phyloP scores from a whole-genome alignment of 306 rosid species.

The Cicer chorassanicum region DNA sequence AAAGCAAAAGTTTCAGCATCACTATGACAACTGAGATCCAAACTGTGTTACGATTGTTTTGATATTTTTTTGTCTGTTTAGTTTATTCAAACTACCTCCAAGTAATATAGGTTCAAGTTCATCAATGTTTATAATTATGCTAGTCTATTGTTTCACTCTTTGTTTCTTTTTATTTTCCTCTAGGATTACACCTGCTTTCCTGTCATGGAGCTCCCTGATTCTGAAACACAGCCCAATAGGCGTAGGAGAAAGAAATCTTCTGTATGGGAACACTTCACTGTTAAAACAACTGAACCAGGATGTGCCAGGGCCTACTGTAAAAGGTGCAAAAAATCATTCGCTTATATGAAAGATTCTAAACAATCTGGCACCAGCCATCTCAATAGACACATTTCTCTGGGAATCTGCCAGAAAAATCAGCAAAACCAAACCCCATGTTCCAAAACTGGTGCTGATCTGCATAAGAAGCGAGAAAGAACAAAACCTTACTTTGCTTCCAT shows the following conservation, averaged over 20 bases:
- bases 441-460: constrained; percentile 47
- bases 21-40: no score
- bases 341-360: constrained; percentile 80
- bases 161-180: constrained; percentile 26
- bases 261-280: constrained; percentile 91
- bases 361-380: constrained; percentile 94
- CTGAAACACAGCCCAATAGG: constrained; percentile 56
- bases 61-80: neutral
- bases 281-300: constrained; percentile 62
- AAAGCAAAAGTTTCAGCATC: no score
- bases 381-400: constrained; percentile 74
- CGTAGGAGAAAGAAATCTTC: constrained; percentile 76
- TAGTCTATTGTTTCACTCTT: constrained; percentile 23
- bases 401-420: constrained; percentile 68
- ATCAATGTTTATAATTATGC: neutral
- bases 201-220: constrained; percentile 50
- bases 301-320: constrained; percentile 77
- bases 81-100: neutral
- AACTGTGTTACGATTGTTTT: neutral
- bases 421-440: constrained; percentile 19
- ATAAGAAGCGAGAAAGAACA: constrained; percentile 59
- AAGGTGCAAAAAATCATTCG: constrained; percentile 75
- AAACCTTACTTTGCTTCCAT: constrained; percentile 48
- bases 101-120: constrained; percentile 2
- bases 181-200: constrained; percentile 46